These are phyloP conservation scores for Aphanomyces euteiches DNA, from an alignment of 352 stramenopile species.

Conservation along the genomic window DNA sequence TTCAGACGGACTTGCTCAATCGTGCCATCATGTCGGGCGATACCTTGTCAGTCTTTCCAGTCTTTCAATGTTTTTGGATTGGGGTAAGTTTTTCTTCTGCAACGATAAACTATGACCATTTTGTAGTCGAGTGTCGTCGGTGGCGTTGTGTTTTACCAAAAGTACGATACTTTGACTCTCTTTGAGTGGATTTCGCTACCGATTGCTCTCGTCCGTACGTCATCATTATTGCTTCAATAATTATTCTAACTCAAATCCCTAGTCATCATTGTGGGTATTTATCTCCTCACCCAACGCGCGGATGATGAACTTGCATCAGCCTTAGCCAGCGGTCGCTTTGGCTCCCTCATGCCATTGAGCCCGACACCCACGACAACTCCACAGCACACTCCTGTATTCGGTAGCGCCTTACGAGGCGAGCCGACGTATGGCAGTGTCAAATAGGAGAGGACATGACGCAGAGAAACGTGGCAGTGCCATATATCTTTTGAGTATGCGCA, in stretches of 20 bases:
- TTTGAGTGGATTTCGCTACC: slow-evolving; percentile 83
- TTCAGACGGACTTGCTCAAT: slow-evolving; percentile 82
- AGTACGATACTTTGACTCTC: slow-evolving; percentile 69
- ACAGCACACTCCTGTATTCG: background rate
- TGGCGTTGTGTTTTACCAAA: slow-evolving; percentile 82
- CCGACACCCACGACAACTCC: slow-evolving; percentile 38
- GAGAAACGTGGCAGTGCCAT: too few species aligned
- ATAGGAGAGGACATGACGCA: too few species aligned
- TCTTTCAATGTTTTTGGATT: slow-evolving; percentile 89
- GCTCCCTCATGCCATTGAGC: slow-evolving; percentile 74
- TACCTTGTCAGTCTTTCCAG: slow-evolving; percentile 81
- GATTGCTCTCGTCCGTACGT: slow-evolving; percentile 67
- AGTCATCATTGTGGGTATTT: slow-evolving; percentile 85
- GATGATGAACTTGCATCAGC: slow-evolving; percentile 48
- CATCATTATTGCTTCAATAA: background rate
- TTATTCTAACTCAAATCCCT: background rate
- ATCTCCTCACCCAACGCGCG: slow-evolving; percentile 71
- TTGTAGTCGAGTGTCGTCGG: slow-evolving; percentile 73
- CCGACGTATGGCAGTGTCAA: too few species aligned
- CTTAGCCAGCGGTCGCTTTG: slow-evolving; percentile 67
- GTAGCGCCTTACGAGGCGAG: too few species aligned
- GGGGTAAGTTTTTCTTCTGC: slow-evolving; percentile 44
- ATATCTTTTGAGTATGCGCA: too few species aligned
- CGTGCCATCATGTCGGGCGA: slow-evolving; percentile 79
- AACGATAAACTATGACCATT: background rate